Conservation (phyloP, 1,139 yeast species). For the Diutina rugosa region DNA sequence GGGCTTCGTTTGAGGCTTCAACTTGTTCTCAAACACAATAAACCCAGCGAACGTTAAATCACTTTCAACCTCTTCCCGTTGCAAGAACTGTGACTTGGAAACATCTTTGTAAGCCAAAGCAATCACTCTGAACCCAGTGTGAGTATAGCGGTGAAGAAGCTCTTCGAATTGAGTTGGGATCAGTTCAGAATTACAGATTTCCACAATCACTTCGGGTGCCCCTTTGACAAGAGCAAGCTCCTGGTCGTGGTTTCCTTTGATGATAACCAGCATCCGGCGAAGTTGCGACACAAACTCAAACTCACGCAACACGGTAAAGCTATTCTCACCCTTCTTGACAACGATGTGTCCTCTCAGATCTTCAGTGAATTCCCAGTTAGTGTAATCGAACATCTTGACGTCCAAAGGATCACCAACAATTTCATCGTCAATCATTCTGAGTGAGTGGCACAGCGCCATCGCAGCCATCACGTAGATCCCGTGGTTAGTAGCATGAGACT, state of each 20-base stretch:
- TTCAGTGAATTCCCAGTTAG: constrained; percentile 65
- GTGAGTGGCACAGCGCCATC: constrained; percentile 80
- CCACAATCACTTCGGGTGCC: constrained; percentile 91
- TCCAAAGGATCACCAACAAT: constrained; percentile 91
- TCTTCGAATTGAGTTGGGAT: constrained; percentile 69
- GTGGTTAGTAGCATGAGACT: constrained; percentile 13
- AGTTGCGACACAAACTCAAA: constrained; percentile 77
- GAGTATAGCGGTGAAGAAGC: constrained; percentile 72
- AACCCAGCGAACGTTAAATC: constrained; percentile 72
- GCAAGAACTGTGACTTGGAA: background rate
- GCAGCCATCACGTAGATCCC: constrained; percentile 32
- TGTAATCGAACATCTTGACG: constrained; percentile 82
- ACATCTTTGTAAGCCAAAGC: constrained; percentile 71
- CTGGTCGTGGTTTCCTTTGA: constrained; percentile 15
- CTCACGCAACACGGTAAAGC: constrained; percentile 20
- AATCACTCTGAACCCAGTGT: constrained; percentile 86
- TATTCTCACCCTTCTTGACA: constrained; percentile 7
- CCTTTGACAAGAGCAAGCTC: constrained; percentile 68
- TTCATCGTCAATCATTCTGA: constrained; percentile 66
- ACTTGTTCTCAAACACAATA: constrained; percentile 81
- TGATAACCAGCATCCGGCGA: constrained; percentile 84
- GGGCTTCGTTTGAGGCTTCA: constrained; percentile 53
- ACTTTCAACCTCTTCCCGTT: constrained; percentile 54
- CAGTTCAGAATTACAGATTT: constrained; percentile 56
- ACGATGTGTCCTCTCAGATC: constrained; percentile 38